A percentile compares a stretch with the other conserved stretches of the same genome.
Evolutionary conservation across 768 basidiomycete species (phyloP).

Genomic region (Favolaschia claudopus): DNA sequence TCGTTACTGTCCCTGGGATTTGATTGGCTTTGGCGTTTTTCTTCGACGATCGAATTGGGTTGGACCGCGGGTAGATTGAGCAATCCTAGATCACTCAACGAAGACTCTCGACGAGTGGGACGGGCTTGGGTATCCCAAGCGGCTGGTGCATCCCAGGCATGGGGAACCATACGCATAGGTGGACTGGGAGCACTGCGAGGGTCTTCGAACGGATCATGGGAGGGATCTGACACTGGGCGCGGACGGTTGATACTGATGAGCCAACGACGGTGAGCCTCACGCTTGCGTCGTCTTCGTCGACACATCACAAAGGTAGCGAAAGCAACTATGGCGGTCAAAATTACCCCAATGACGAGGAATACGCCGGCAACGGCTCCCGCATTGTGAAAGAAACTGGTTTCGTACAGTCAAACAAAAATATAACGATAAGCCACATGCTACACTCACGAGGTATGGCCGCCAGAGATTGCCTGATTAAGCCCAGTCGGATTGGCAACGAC

Average conservation of each 20-base stretch:
- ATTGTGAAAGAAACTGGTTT: conserved; percentile 73
- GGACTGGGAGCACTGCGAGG: conserved; percentile 27
- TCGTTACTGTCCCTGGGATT: conserved; percentile 12
- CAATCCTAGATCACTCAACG: conserved; percentile 28
- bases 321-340: conserved; percentile 44
- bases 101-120: neutral
- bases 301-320: conserved; percentile 55
- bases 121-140: neutral
- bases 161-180: conserved; percentile 8
- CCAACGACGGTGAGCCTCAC: conserved; percentile 45
- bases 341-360: conserved; percentile 68
- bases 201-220: conserved; percentile 45
- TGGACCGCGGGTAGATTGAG: neutral
- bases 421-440: conserved; percentile 13
- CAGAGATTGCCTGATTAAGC: conserved; percentile 28
- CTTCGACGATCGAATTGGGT: neutral
- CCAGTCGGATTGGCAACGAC: conserved; percentile 59
- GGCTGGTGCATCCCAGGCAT: conserved; percentile 18
- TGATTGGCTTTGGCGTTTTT: neutral
- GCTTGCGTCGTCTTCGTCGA: conserved; percentile 50
- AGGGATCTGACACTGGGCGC: conserved; percentile 30
- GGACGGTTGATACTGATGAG: conserved; percentile 44
- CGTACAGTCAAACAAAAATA: neutral
- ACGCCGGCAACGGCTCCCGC: conserved; percentile 74
- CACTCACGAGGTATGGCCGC: conserved; percentile 36